Evolutionary conservation across 2,329 filamentous ascomycete species (phyloP).

Genomic region (Fusarium abutilonis): DNA sequence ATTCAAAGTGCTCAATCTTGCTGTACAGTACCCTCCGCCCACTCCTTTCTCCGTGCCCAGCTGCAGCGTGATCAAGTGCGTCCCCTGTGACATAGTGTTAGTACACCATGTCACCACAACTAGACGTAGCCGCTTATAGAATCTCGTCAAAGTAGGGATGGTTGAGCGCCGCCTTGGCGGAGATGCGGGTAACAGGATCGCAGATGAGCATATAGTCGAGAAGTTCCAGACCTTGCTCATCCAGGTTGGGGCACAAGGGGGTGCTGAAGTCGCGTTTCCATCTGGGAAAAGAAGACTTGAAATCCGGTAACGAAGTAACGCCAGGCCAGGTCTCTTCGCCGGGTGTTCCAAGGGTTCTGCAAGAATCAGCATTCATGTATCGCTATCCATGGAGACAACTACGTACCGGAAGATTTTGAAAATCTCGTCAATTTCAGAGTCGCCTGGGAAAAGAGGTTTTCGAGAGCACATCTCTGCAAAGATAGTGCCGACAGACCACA

Average conservation of each 20-base stretch:
- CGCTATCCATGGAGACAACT: not conserved
- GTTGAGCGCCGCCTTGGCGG: constrained; percentile 84
- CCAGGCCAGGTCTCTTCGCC: constrained; percentile 86
- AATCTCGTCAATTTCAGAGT: constrained; percentile 70
- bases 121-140: not conserved
- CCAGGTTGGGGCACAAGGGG: constrained; percentile 76
- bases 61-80: constrained; percentile 1
- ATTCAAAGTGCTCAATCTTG: not conserved
- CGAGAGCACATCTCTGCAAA: constrained; percentile 97
- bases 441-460: constrained; percentile 90
- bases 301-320: constrained; percentile 91
- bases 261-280: constrained; percentile 78
- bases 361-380: not conserved
- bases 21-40: constrained; percentile 2
- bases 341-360: constrained; percentile 81
- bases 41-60: not conserved
- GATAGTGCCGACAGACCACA: constrained; percentile 95
- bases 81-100: not conserved
- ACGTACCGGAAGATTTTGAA: constrained; percentile 75
- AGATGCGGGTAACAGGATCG: constrained; percentile 86
- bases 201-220: constrained; percentile 80
- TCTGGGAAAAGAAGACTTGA: constrained; percentile 91
- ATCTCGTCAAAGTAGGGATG: constrained; percentile 79
- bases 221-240: constrained; percentile 76
- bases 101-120: accelerated